These are phyloP conservation scores for Trypanosoma congolense DNA, from an alignment of 208 protist genomes.

Conservation along the genomic window DNA sequence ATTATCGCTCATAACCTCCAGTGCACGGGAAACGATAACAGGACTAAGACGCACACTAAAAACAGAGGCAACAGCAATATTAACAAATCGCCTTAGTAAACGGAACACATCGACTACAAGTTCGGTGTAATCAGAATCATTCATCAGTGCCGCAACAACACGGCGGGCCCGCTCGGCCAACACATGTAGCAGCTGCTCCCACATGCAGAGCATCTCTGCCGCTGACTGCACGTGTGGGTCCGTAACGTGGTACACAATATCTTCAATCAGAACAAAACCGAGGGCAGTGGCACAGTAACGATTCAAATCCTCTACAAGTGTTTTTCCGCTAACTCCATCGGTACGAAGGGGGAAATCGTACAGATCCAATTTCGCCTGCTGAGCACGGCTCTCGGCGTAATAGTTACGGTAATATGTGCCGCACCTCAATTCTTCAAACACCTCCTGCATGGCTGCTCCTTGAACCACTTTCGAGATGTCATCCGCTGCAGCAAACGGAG, in stretches of 20 bases:
- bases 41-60: slow-evolving; percentile 67
- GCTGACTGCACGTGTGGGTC: slow-evolving; percentile 72
- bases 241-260: slow-evolving; percentile 76
- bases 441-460: slow-evolving; percentile 68
- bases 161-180: slow-evolving; percentile 43
- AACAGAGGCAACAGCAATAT: slow-evolving; percentile 53
- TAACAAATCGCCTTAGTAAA: slow-evolving; percentile 53
- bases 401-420: slow-evolving; percentile 67
- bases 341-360: slow-evolving; percentile 32
- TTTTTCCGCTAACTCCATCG: slow-evolving; percentile 25
- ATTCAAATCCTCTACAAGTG: slow-evolving; percentile 47
- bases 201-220: slow-evolving; percentile 70
- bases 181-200: slow-evolving; percentile 51
- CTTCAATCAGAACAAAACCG: slow-evolving; percentile 84
- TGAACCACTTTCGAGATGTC: slow-evolving; percentile 50
- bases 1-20: slow-evolving; percentile 71
- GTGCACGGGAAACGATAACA: slow-evolving; percentile 59
- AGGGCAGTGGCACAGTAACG: slow-evolving; percentile 60
- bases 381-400: slow-evolving; percentile 68
- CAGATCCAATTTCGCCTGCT: slow-evolving; percentile 64
- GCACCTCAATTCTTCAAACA: slow-evolving; percentile 75
- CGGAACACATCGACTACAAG: slow-evolving; percentile 58
- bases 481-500: slow-evolving; percentile 46
- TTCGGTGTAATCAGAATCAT: slow-evolving; percentile 44
- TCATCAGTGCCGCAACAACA: slow-evolving; percentile 43